Conservation (phyloP, 1,139 yeast species). For the Yamadazyma friedrichii region DNA sequence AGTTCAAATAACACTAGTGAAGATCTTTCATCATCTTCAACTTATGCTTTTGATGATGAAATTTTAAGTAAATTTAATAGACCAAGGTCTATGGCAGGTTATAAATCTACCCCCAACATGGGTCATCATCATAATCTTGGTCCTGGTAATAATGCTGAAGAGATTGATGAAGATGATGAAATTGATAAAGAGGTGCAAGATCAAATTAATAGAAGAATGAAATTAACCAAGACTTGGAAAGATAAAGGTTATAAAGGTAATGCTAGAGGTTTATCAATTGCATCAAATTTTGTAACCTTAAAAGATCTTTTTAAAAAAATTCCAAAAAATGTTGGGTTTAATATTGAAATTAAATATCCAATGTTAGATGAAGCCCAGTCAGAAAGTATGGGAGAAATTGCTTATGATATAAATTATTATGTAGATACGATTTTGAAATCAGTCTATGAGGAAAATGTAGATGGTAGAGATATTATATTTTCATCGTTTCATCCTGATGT, state of each 20-base stretch:
- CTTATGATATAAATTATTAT: conserved; percentile 82
- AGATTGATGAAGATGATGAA: conserved; percentile 23
- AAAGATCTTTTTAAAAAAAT: conserved; percentile 79
- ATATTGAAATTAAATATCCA: conserved; percentile 93
- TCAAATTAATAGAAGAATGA: conserved; percentile 66
- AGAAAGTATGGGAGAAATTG: conserved; percentile 86
- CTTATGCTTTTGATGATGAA: conserved; percentile 41
- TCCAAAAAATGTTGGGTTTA: conserved; percentile 86
- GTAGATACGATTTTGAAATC: conserved; percentile 79
- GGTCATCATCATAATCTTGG: conserved; percentile 7
- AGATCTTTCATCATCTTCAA: conserved; percentile 12
- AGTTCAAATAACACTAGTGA: conserved; percentile 8
- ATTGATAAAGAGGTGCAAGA: conserved; percentile 38
- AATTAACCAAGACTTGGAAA: conserved; percentile 83
- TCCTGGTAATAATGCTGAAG: conserved; percentile 3
- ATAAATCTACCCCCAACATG: conserved; percentile 31
- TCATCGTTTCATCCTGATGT: conserved; percentile 96
- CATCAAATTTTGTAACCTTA: conserved; percentile 87
- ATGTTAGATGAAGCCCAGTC: conserved; percentile 90
- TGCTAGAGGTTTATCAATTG: conserved; percentile 84
- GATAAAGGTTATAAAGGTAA: conserved; percentile 88
- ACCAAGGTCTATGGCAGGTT: conserved; percentile 42
- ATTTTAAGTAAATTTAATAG: conserved; percentile 32
- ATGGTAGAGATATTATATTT: conserved; percentile 83
- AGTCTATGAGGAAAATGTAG: conserved; percentile 72